Conservation (phyloP, 805 yeast species). For the Maudiozyma saulgeensis region DNA sequence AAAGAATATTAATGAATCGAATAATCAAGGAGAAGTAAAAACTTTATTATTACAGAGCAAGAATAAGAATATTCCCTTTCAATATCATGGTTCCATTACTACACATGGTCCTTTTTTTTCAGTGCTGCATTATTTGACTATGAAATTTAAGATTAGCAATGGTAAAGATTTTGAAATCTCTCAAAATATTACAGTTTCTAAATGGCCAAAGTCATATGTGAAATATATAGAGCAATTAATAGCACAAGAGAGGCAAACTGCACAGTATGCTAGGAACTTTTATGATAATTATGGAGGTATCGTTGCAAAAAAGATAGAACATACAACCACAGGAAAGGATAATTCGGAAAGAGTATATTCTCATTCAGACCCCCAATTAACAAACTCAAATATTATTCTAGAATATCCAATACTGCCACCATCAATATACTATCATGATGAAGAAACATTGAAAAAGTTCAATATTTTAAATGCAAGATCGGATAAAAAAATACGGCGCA, state of each 20-base stretch:
- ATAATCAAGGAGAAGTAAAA: slow-evolving; percentile 4
- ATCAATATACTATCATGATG: slow-evolving; percentile 18
- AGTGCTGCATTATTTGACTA: slow-evolving; percentile 39
- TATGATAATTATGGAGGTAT: slow-evolving; percentile 31
- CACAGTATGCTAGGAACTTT: slow-evolving; percentile 30
- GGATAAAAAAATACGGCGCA: slow-evolving; percentile 4
- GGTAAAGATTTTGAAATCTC: slow-evolving; percentile 41
- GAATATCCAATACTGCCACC: slow-evolving; percentile 33
- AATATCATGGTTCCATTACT: slow-evolving; percentile 41
- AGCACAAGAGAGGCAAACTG: slow-evolving; percentile 40
- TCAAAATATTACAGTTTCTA: slow-evolving; percentile 46
- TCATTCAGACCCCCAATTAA: not conserved
- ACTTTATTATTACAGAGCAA: slow-evolving; percentile 26
- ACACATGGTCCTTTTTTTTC: slow-evolving; percentile 37
- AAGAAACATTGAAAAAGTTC: slow-evolving; percentile 14
- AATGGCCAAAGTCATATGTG: slow-evolving; percentile 41
- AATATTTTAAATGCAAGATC: slow-evolving; percentile 10
- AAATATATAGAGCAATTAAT: slow-evolving; percentile 46
- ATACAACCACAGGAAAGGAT: not conserved
- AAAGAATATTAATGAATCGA: not conserved
- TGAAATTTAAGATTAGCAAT: slow-evolving; percentile 41
- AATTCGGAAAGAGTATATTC: slow-evolving; percentile 4
- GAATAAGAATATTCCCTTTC: slow-evolving; percentile 26
- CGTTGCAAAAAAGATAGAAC: slow-evolving; percentile 15
- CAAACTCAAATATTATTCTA: slow-evolving; percentile 9